These are phyloP conservation scores for Pichia sp. DNA, from an alignment of 1,139 yeast genomes.

Conservation along the genomic window DNA sequence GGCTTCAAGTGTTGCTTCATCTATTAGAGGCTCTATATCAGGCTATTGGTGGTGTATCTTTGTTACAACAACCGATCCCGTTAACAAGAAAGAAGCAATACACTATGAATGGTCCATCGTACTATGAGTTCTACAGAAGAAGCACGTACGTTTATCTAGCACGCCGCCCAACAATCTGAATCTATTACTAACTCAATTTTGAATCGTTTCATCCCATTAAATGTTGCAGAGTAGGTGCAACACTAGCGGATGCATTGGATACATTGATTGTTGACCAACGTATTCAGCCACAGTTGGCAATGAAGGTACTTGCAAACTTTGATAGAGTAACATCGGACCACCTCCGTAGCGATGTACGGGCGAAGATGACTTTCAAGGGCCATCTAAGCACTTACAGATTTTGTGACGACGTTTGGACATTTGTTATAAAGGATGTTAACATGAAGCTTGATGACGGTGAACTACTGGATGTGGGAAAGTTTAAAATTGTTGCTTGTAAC, in stretches of 20 bases:
- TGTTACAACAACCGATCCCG: too few relatives aligned
- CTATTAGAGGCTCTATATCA: too few relatives aligned
- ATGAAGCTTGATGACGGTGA: constrained; percentile 76
- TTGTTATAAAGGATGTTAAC: constrained; percentile 83
- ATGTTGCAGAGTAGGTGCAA: constrained; percentile 45
- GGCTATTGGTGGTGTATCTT: too few relatives aligned
- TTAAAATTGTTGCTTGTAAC: constrained; percentile 91
- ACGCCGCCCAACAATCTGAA: background rate
- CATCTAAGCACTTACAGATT: constrained; percentile 90
- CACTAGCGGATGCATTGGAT: constrained; percentile 87
- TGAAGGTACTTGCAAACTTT: constrained; percentile 80
- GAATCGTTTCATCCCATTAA: background rate
- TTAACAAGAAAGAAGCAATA: background rate
- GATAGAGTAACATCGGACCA: constrained; percentile 85
- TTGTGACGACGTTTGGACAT: constrained; percentile 99
- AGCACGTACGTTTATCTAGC: constrained; percentile 47
- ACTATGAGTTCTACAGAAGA: constrained; percentile 88
- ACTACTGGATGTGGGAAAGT: constrained; percentile 72
- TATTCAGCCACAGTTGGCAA: constrained; percentile 91
- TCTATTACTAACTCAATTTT: constrained; percentile 4
- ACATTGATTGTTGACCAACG: constrained; percentile 71
- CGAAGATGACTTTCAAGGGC: constrained; percentile 85
- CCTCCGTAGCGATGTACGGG: constrained; percentile 67
- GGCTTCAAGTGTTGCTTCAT: background rate
- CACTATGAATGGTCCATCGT: constrained; percentile 61